A percentile compares a stretch with the other conserved stretches of the same genome.
phyloP scores from a whole-genome alignment of 805 yeast species.

The Candida tibetensis region DNA sequence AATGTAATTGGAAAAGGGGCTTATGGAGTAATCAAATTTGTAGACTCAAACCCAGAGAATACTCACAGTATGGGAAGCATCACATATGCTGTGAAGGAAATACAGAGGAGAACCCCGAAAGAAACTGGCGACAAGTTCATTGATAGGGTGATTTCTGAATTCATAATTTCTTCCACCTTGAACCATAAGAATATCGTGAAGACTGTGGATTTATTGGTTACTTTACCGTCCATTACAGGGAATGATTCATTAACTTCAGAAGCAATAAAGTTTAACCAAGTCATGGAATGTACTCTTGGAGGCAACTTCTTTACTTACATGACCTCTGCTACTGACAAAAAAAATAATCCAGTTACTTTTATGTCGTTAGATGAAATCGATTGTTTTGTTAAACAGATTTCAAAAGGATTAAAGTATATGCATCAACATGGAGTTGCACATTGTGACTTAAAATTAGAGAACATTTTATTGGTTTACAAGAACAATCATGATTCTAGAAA shows the following conservation, averaged over 20 bases:
- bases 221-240: conserved; percentile 15
- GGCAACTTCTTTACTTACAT: conserved; percentile 36
- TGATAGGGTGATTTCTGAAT: conserved; percentile 82
- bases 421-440: conserved; percentile 93
- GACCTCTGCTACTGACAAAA: conserved; percentile 7
- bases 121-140: conserved; percentile 46
- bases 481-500: conserved; percentile 16
- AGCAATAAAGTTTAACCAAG: conserved; percentile 24
- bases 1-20: conserved; percentile 45
- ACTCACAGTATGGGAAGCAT: neutral
- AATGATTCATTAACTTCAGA: conserved; percentile 1
- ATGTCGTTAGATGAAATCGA: conserved; percentile 63
- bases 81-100: conserved; percentile 34
- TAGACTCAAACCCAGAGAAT: conserved; percentile 20
- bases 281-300: conserved; percentile 38
- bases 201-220: conserved; percentile 70
- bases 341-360: conserved; percentile 11
- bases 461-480: conserved; percentile 56
- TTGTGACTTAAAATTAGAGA: conserved; percentile 89
- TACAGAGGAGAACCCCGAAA: conserved; percentile 19
- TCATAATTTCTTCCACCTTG: conserved; percentile 77
- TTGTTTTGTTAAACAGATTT: conserved; percentile 83
- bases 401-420: conserved; percentile 80
- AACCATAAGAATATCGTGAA: conserved; percentile 74
- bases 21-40: conserved; percentile 46